phyloP scores from a whole-genome alignment of 2,329 filamentous ascomycete genomes.

The Akanthomyces muscarius region DNA sequence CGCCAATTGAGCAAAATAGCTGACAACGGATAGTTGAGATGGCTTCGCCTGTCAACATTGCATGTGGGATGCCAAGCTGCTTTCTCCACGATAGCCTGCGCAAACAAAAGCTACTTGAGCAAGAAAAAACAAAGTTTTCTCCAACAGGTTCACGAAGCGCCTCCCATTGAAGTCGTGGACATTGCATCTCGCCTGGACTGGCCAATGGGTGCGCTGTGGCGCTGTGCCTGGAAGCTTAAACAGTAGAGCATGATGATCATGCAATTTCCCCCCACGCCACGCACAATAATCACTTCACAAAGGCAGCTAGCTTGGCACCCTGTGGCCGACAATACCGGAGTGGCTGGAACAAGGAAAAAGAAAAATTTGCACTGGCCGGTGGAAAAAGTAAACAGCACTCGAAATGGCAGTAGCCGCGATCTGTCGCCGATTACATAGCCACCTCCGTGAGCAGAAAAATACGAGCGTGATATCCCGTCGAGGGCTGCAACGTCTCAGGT shows the following conservation, averaged over 20 bases:
- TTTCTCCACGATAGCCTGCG: not conserved
- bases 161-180: not conserved
- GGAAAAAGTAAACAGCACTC: not conserved
- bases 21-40: not conserved
- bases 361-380: not conserved
- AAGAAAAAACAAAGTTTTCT: not conserved
- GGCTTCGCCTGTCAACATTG: not conserved
- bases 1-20: not conserved
- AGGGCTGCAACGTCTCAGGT: conserved; percentile 16
- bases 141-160: not conserved
- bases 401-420: not conserved
- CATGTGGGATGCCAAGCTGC: too few relatives aligned
- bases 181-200: not conserved
- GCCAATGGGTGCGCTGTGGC: not conserved
- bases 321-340: not conserved
- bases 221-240: conserved; percentile 8
- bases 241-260: not conserved
- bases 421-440: not conserved
- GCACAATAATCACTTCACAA: not conserved
- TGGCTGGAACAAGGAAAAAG: too few relatives aligned
- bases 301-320: not conserved
- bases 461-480: conserved; percentile 6
- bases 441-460: conserved; percentile 11
- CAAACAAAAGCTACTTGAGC: not conserved
- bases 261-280: not conserved